Evolutionary conservation across 306 rosid species (phyloP).

Genomic region (Comarum palustre): DNA sequence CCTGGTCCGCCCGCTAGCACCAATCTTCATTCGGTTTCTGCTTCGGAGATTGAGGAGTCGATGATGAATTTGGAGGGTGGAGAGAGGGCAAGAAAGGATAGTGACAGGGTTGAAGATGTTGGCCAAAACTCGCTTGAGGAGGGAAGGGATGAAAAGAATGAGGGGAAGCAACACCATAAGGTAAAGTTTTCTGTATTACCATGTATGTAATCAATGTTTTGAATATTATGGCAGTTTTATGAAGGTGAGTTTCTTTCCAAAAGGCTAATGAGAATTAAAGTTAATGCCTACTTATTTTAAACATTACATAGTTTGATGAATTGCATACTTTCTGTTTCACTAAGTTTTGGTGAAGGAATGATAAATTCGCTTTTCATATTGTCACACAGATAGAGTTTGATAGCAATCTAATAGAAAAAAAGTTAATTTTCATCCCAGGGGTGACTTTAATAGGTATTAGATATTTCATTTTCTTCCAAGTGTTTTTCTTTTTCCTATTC

Average conservation of each 20-base stretch:
- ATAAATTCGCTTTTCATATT: not conserved
- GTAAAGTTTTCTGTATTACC: slow-evolving; percentile 29
- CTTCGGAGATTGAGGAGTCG: slow-evolving; percentile 34
- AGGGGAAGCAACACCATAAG: slow-evolving; percentile 48
- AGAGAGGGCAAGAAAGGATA: slow-evolving; percentile 8
- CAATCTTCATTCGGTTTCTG: slow-evolving; percentile 41
- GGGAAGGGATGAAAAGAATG: slow-evolving; percentile 53
- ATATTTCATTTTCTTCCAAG: not conserved
- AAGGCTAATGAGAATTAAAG: not conserved
- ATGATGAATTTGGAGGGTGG: slow-evolving; percentile 26
- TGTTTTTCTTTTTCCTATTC: not conserved
- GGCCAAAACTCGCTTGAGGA: slow-evolving; percentile 46
- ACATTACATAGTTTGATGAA: not conserved
- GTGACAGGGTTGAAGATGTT: not conserved
- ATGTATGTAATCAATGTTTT: not conserved
- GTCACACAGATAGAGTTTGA: not conserved
- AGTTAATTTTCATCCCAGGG: not conserved
- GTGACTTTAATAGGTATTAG: not conserved
- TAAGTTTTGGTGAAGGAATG: not conserved
- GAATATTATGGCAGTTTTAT: not conserved
- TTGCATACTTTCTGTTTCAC: not conserved
- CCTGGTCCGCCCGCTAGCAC: slow-evolving; percentile 57
- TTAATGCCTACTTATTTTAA: not conserved
- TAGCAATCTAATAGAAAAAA: not conserved
- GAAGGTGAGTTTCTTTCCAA: not conserved